These are phyloP conservation scores for Debaryomycetaceae sp. DNA, from an alignment of 1,139 yeast genomes.

Conservation along the genomic window DNA sequence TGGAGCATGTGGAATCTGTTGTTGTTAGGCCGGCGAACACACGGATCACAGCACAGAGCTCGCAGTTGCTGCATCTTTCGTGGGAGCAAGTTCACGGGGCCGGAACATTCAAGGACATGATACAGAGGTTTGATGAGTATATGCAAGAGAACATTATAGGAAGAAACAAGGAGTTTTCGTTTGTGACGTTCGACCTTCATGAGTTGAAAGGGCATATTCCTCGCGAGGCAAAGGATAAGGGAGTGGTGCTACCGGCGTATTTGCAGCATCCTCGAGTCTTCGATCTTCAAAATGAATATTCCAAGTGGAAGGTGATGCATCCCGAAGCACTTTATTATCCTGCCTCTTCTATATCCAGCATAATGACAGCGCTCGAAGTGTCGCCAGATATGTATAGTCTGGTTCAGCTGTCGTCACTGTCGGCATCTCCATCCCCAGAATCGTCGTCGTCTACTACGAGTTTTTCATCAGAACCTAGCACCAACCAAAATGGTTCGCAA, in stretches of 20 bases:
- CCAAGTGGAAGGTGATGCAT: conserved; percentile 62
- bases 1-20: conserved; percentile 37
- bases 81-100: conserved; percentile 63
- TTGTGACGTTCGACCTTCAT: conserved; percentile 66
- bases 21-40: conserved; percentile 64
- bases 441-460: conserved; percentile 7
- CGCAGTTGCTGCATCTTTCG: conserved; percentile 48
- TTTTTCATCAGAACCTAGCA: conserved; percentile 3
- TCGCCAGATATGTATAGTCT: conserved; percentile 21
- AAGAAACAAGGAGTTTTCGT: conserved; percentile 52
- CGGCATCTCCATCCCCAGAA: conserved; percentile 4
- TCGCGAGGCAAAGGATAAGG: conserved; percentile 77
- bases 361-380: conserved; percentile 59
- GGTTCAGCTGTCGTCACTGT: conserved; percentile 7
- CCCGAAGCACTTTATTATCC: conserved; percentile 59
- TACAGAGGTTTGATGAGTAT: conserved; percentile 48
- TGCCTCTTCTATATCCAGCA: conserved; percentile 46
- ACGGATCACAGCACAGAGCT: conserved; percentile 64
- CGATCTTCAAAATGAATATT: conserved; percentile 71
- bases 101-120: conserved; percentile 58
- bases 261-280: conserved; percentile 74
- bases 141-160: conserved; percentile 43
- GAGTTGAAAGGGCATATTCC: conserved; percentile 74
- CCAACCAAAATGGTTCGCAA: conserved; percentile 2
- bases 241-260: conserved; percentile 67